phyloP scores from a whole-genome alignment of 345 rosid species.

The Clarkia xantiana region DNA sequence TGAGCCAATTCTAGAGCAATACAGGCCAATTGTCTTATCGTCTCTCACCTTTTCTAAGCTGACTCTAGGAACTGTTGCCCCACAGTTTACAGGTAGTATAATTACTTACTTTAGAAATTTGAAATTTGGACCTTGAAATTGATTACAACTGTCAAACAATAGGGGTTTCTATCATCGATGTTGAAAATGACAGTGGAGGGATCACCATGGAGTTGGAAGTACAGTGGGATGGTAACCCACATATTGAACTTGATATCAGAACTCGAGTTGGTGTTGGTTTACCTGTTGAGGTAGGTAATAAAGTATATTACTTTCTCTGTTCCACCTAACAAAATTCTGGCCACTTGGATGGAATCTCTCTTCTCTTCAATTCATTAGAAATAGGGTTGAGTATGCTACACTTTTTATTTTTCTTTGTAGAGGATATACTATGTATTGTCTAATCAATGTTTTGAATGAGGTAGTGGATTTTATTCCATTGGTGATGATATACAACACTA shows the following conservation, averaged over 20 bases:
- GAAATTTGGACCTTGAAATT: neutral
- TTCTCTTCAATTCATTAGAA: too few relatives aligned
- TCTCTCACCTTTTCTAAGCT: conserved; percentile 71
- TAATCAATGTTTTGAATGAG: too few relatives aligned
- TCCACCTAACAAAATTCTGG: too few relatives aligned
- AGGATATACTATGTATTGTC: too few relatives aligned
- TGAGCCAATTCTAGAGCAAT: conserved; percentile 80
- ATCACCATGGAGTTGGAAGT: conserved; percentile 76
- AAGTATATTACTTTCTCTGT: too few relatives aligned
- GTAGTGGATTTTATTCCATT: too few relatives aligned
- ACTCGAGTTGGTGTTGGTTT: conserved; percentile 63
- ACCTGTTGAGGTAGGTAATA: conserved; percentile 79
- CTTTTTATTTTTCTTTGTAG: too few relatives aligned
- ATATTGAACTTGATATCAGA: conserved; percentile 54
- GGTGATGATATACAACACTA: too few relatives aligned
- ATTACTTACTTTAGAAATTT: neutral
- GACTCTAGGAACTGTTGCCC: conserved; percentile 93
- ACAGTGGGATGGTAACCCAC: conserved; percentile 94
- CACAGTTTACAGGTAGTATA: conserved; percentile 78
- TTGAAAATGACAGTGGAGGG: conserved; percentile 28
- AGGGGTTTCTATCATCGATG: conserved; percentile 68
- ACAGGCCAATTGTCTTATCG: conserved; percentile 52
- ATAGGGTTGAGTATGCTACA: too few relatives aligned
- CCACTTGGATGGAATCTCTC: too few relatives aligned
- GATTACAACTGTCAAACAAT: neutral